Evolutionary conservation across 1,284 basidiomycete species (phyloP).

Genomic region (Moniliophthora roreri): DNA sequence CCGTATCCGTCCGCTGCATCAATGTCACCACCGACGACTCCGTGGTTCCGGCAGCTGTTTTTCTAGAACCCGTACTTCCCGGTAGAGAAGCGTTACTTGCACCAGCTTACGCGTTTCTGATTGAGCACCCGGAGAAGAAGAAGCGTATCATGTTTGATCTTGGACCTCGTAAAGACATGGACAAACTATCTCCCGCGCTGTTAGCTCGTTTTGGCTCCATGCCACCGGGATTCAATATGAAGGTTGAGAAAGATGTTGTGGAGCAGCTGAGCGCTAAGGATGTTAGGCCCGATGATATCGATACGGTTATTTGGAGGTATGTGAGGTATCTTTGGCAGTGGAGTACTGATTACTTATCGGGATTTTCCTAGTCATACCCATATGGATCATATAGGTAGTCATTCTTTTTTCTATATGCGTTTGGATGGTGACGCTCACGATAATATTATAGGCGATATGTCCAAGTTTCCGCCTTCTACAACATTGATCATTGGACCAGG

Average conservation of each 20-base stretch:
- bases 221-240: conserved; percentile 4
- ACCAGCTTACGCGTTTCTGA: conserved; percentile 20
- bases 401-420: background rate
- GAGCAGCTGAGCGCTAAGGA: conserved; percentile 18
- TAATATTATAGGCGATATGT: conserved; percentile 20
- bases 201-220: background rate
- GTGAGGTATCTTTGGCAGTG: background rate
- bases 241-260: conserved; percentile 14
- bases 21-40: conserved; percentile 10
- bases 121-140: conserved; percentile 16
- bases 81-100: conserved; percentile 15
- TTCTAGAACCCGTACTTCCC: conserved; percentile 18
- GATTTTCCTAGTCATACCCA: conserved; percentile 17
- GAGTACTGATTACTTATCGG: too few relatives aligned
- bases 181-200: conserved; percentile 12
- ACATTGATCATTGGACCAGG: conserved; percentile 20
- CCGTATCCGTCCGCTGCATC: conserved; percentile 17
- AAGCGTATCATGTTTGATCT: conserved; percentile 21
- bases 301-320: conserved; percentile 23
- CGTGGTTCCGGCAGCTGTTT: conserved; percentile 1
- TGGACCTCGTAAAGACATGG: conserved; percentile 18
- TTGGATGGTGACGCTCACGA: too few relatives aligned
- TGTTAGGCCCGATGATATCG: conserved; percentile 13
- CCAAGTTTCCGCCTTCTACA: conserved; percentile 20
- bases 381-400: conserved; percentile 18